Evolutionary conservation across 2,329 filamentous ascomycete genomes (phyloP), one percentile per base, ranked within the genome.

Genomic region (Knufia fluminis): DNA sequence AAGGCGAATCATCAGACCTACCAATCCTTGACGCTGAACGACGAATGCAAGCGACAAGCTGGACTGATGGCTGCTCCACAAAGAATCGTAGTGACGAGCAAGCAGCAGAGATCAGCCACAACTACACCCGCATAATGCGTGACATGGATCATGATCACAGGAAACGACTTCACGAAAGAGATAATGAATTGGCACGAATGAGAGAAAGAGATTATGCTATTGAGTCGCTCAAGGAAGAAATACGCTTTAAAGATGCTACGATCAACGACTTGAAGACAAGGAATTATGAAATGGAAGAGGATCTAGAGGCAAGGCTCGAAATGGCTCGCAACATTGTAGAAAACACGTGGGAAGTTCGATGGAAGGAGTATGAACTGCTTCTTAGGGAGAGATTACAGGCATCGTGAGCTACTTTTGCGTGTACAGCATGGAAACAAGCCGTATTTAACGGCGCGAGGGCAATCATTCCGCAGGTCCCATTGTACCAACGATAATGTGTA

Each of bases 341-440:
- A 47, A 63, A 66, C 47, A 36, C 60, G 20, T 67, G 64, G 65
- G 62, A 66, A 50, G 52, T 43, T 10, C 46, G 63, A 22, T 67
- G 64, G 65, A 64, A 62, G 39, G 60, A 66, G 42, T 59, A 62
- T 2, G 60, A 62, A 35, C 52, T 49, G 20, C 55, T 63, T 40
- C 50, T 60, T 12, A 52, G 51, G 20, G 60, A 64, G 33, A 56
- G 62, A 33, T 60, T 56, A 52, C 36, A 23, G 9, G 35, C 7
- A 6, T 38, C 17, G 35, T 17, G 35, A 38, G 16, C 6, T 6
- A 19, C 35, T 8, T 17, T n/a, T 19, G 7, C 35, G 35, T n/a
- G n/a, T n/a, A n/a, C n/a, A n/a, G n/a, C n/a, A n/a, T n/a, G n/a
- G n/a, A n/a, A n/a, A n/a, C n/a, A n/a, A n/a, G n/a, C n/a, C n/a